A percentile compares a stretch with the other conserved stretches of the same genome.
Conservation (phyloP, 106 monocot genomes). For the Dendrobium catenatum region DNA sequence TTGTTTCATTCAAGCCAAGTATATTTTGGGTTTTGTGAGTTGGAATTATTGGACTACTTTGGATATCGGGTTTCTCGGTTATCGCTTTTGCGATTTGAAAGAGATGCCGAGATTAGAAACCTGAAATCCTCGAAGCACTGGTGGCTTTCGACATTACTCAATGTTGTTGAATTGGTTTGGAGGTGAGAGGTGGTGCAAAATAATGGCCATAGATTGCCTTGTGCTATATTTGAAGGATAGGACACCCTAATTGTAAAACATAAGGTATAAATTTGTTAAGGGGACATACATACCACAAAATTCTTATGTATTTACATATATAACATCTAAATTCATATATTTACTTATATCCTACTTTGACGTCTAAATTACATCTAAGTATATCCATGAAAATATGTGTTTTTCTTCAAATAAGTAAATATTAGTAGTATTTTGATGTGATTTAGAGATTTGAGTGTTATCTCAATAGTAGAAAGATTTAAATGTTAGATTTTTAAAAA, state of each 20-base stretch:
- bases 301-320: too few species aligned
- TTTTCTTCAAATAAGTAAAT: too few species aligned
- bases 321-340: too few species aligned
- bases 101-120: background rate
- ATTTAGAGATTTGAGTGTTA: too few species aligned
- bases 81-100: background rate
- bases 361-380: too few species aligned
- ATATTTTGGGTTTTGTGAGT: background rate
- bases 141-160: background rate
- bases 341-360: too few species aligned
- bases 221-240: background rate
- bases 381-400: too few species aligned
- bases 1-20: background rate
- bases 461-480: too few species aligned
- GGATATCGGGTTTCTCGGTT: background rate
- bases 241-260: background rate
- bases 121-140: background rate
- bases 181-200: background rate
- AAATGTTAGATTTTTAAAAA: too few species aligned
- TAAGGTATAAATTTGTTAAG: background rate
- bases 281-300: too few species aligned
- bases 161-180: background rate
- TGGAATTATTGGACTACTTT: background rate
- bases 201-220: background rate
- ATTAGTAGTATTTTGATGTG: too few species aligned